Conservation (phyloP, 2,329 filamentous ascomycete species). For the Stemphylium beticola region DNA sequence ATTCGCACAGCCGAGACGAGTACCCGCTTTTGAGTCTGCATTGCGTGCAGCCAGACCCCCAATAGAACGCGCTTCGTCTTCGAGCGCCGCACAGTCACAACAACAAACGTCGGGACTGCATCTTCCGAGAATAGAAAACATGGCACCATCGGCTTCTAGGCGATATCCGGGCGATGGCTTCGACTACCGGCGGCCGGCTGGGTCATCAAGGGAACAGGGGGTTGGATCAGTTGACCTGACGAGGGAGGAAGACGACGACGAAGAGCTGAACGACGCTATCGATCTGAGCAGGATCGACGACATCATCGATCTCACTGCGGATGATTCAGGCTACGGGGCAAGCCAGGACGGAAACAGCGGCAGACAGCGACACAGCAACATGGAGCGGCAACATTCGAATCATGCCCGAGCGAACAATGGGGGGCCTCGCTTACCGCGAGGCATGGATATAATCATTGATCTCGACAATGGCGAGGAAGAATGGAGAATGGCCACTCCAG, state of each 20-base stretch:
- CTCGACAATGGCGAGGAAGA: slow-evolving; percentile 44
- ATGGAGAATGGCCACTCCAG: slow-evolving; percentile 32
- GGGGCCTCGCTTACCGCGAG: slow-evolving; percentile 49
- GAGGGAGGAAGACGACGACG: slow-evolving; percentile 18
- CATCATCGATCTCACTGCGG: slow-evolving; percentile 43
- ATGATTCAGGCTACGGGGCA: slow-evolving; percentile 30
- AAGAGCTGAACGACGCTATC: slow-evolving; percentile 1
- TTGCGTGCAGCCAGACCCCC: slow-evolving; percentile 5
- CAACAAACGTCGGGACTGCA: slow-evolving; percentile 18
- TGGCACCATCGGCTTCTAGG: slow-evolving; percentile 37
- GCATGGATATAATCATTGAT: slow-evolving; percentile 52
- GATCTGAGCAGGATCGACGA: slow-evolving; percentile 18
- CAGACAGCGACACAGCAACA: background rate
- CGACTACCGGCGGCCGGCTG: slow-evolving; percentile 60
- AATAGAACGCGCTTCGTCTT: slow-evolving; percentile 4
- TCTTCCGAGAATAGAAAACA: slow-evolving; percentile 30
- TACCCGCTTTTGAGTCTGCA: slow-evolving; percentile 6
- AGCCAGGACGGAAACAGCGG: slow-evolving; percentile 13
- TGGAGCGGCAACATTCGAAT: slow-evolving; percentile 2
- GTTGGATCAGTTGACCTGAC: slow-evolving; percentile 50
- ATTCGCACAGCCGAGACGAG: background rate
- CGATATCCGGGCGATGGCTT: slow-evolving; percentile 60
- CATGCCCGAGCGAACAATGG: slow-evolving; percentile 22
- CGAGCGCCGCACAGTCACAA: slow-evolving; percentile 1
- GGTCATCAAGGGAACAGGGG: slow-evolving; percentile 34